Evolutionary conservation across 495 filamentous ascomycete genomes (phyloP).

Genomic region (Penicillium manginii): DNA sequence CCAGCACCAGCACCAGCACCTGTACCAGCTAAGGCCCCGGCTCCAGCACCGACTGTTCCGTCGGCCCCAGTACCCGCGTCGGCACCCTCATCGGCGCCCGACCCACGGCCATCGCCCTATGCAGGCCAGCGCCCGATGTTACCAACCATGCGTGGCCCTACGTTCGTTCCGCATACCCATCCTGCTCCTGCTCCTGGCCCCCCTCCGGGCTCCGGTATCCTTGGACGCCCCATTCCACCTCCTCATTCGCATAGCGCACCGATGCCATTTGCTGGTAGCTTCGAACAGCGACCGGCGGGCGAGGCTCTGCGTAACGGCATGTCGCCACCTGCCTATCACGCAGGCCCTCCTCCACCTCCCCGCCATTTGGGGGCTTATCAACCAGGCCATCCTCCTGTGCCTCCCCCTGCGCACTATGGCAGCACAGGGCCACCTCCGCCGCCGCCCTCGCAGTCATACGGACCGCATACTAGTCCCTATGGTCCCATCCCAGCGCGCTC

Average conservation of each 20-base stretch:
- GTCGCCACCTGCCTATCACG: slow-evolving; percentile 34
- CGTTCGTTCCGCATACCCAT: slow-evolving; percentile 39
- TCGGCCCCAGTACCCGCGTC: not conserved
- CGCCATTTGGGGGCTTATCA: slow-evolving; percentile 41
- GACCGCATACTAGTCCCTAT: slow-evolving; percentile 47
- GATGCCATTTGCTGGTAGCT: slow-evolving; percentile 29
- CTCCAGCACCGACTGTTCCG: not conserved
- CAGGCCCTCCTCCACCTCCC: slow-evolving; percentile 27
- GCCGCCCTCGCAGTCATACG: slow-evolving; percentile 42
- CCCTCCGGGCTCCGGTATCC: slow-evolving; percentile 27
- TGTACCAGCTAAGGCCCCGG: not conserved
- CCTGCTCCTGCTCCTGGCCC: slow-evolving; percentile 9
- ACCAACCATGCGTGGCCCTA: slow-evolving; percentile 37
- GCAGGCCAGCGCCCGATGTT: slow-evolving; percentile 34
- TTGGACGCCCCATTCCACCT: slow-evolving; percentile 37
- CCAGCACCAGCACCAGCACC: not conserved
- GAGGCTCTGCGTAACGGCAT: slow-evolving; percentile 44
- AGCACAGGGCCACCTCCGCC: slow-evolving; percentile 42
- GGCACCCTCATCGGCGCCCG: not conserved
- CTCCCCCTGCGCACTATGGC: slow-evolving; percentile 37
- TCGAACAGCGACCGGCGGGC: slow-evolving; percentile 37
- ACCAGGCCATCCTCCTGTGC: slow-evolving; percentile 34
- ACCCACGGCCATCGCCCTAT: slow-evolving; percentile 1
- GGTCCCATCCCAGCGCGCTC: slow-evolving; percentile 43
- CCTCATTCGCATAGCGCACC: slow-evolving; percentile 30